phyloP scores from a whole-genome alignment of 331 rosid genomes.

The Phaseolus coccineus region DNA sequence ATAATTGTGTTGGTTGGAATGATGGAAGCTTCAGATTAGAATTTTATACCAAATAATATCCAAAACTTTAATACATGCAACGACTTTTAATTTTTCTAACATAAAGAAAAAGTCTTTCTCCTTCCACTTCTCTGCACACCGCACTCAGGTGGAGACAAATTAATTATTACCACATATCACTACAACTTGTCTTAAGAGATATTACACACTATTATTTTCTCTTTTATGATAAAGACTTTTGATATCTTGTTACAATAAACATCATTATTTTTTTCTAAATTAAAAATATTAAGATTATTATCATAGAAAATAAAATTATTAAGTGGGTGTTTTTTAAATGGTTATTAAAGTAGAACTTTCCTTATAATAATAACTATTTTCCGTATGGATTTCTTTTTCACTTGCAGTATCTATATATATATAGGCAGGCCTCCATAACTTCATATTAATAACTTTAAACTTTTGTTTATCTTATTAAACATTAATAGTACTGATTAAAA shows the following conservation, averaged over 20 bases:
- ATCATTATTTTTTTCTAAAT: no score
- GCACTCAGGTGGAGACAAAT: neutral
- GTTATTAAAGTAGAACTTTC: no score
- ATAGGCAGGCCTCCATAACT: neutral
- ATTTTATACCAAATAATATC: neutral
- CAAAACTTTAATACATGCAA: neutral
- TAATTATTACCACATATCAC: neutral
- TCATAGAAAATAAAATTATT: no score
- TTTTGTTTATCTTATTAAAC: neutral
- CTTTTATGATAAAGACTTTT: no score
- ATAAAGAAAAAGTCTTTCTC: neutral
- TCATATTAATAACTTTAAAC: neutral
- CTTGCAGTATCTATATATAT: neutral
- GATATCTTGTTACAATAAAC: no score
- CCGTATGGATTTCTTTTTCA: neutral
- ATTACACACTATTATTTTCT: no score
- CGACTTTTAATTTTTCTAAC: neutral
- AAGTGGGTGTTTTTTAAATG: no score
- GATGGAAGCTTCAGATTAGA: neutral
- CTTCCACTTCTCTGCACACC: slow-evolving; percentile 17
- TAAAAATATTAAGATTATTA: no score
- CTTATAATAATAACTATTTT: no score
- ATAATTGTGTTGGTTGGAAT: neutral
- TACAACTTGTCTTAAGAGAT: neutral
- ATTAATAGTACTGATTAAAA: neutral